A percentile compares a stretch with the other conserved stretches of the same genome.
Evolutionary conservation across 148 eudicot genomes (phyloP).

Genomic region (Tetragonia tetragonoides): DNA sequence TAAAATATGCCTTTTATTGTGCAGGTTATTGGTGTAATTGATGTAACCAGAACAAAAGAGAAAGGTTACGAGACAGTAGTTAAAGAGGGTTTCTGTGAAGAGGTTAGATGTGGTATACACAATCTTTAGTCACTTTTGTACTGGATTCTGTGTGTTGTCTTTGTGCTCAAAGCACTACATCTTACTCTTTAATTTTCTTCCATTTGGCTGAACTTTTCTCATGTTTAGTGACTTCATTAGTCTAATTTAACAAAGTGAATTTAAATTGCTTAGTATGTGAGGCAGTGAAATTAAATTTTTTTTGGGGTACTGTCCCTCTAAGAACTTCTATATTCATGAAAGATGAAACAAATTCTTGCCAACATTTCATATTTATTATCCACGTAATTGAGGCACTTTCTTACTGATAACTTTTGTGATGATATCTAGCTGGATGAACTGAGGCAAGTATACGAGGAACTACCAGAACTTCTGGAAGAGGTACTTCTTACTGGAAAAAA

Average conservation of each 20-base stretch:
- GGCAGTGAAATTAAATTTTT: neutral
- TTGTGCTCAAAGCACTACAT: conserved; percentile 3
- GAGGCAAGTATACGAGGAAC: conserved; percentile 91
- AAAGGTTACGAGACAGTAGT: conserved; percentile 82
- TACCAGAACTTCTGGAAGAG: conserved; percentile 95
- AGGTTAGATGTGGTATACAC: conserved; percentile 48
- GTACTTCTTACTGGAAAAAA: conserved; percentile 33
- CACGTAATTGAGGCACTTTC: neutral
- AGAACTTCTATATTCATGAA: neutral
- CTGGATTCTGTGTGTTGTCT: neutral
- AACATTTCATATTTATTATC: neutral
- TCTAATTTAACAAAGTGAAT: neutral
- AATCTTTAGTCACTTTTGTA: conserved; percentile 10
- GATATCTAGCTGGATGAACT: conserved; percentile 79
- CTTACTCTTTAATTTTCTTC: neutral
- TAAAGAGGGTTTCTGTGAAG: conserved; percentile 92
- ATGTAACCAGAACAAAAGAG: conserved; percentile 78
- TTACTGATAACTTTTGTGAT: conserved; percentile 20
- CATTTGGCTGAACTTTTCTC: neutral
- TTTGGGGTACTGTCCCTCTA: neutral
- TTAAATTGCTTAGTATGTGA: neutral
- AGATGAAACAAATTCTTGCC: conserved; percentile 7
- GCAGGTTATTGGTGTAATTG: conserved; percentile 87
- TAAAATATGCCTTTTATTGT: conserved; percentile 12
- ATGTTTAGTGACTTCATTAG: neutral